These are phyloP conservation scores for Chaetomium tenue DNA, from an alignment of 495 filamentous ascomycete species.

Conservation along the genomic window DNA sequence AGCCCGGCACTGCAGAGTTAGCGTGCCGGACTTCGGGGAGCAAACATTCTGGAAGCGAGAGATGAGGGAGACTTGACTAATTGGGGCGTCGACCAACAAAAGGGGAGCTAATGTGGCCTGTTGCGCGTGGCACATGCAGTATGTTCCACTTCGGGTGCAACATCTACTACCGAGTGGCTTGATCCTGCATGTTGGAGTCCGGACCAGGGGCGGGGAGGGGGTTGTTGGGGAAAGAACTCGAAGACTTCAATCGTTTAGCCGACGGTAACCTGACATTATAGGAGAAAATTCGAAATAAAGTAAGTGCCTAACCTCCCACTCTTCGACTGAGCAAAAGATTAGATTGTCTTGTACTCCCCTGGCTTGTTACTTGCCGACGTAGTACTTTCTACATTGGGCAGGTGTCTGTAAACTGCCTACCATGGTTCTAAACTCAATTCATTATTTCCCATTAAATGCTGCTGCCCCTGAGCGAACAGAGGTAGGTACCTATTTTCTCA, in stretches of 20 bases:
- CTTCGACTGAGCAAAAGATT: too few species aligned
- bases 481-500: too few species aligned
- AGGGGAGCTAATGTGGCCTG: not conserved
- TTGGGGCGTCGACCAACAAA: not conserved
- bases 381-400: too few species aligned
- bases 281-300: not conserved
- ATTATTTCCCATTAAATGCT: too few species aligned
- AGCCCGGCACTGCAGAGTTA: not conserved
- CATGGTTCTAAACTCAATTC: too few species aligned
- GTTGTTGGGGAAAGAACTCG: too few species aligned
- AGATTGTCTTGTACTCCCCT: too few species aligned
- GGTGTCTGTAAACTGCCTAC: too few species aligned
- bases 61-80: not conserved
- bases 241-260: not conserved
- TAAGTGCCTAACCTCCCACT: not conserved
- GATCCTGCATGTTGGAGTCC: not conserved
- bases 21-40: not conserved
- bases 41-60: not conserved
- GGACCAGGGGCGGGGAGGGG: not conserved
- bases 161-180: not conserved
- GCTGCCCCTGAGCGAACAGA: too few species aligned
- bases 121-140: not conserved
- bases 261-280: not conserved
- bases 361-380: too few species aligned
- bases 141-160: not conserved